Percentiles rank a stretch among this genome's conserved stretches.
These are phyloP conservation scores for Curvularia verruculosa DNA, from an alignment of 2,329 filamentous ascomycete genomes.

Conservation along the genomic window DNA sequence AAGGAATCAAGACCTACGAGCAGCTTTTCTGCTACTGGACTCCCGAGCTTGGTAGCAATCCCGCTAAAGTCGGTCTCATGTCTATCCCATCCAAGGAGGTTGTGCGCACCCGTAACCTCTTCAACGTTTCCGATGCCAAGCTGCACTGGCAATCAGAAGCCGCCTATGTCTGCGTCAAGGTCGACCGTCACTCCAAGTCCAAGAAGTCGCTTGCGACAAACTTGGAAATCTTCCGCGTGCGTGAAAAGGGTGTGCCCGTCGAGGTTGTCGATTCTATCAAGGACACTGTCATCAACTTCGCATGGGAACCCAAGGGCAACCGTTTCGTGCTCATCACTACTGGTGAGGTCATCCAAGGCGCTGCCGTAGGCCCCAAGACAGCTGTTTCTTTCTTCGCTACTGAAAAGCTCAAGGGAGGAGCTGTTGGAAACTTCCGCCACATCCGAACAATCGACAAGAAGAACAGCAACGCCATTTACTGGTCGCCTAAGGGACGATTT, in stretches of 20 bases:
- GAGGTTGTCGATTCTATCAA: constrained; percentile 98
- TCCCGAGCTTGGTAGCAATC: constrained; percentile 96
- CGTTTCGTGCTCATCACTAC: constrained; percentile 97
- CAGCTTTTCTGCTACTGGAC: constrained; percentile 99
- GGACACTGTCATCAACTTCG: constrained; percentile 99
- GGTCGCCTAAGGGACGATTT: constrained; percentile 94
- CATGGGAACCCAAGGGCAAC: constrained; percentile 98
- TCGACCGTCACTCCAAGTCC: constrained; percentile 97
- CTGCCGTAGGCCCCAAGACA: constrained; percentile 90
- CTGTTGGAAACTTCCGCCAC: constrained; percentile 92
- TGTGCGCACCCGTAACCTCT: constrained; percentile 91
- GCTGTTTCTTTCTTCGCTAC: constrained; percentile 95
- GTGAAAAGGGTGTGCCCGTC: constrained; percentile 96
- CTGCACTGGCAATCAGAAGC: constrained; percentile 98
- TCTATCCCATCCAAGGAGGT: constrained; percentile 93
- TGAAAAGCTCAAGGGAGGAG: constrained; percentile 84
- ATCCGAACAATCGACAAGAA: constrained; percentile 97
- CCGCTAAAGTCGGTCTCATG: constrained; percentile 96
- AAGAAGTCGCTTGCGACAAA: constrained; percentile 98
- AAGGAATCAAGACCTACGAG: constrained; percentile 89
- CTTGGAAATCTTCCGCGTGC: constrained; percentile 96
- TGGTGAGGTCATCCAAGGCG: constrained; percentile 77
- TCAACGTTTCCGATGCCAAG: constrained; percentile 97
- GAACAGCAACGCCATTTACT: constrained; percentile 99
- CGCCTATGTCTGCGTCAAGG: constrained; percentile 95